Evolutionary conservation across 805 yeast genomes (phyloP).

Genomic region (Starmera amethionina): DNA sequence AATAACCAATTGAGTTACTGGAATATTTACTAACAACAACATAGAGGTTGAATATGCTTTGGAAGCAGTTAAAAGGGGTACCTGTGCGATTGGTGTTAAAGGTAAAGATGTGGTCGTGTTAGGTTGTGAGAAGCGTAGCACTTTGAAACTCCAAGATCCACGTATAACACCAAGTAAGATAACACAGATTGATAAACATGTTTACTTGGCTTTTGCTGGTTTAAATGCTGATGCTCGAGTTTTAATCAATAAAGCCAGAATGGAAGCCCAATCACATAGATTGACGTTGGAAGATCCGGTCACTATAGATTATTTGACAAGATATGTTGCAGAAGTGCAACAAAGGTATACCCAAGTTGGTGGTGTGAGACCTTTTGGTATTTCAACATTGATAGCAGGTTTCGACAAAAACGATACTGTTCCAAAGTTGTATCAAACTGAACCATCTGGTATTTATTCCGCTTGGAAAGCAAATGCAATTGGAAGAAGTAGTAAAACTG

Average conservation of each 20-base stretch:
- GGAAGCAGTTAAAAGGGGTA: slow-evolving; percentile 97
- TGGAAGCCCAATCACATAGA: slow-evolving; percentile 92
- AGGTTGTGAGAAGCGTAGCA: slow-evolving; percentile 95
- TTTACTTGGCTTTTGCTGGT: slow-evolving; percentile 91
- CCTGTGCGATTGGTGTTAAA: slow-evolving; percentile 95
- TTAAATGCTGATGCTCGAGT: slow-evolving; percentile 97
- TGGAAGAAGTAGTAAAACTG: slow-evolving; percentile 91
- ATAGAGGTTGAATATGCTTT: slow-evolving; percentile 90
- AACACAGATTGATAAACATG: slow-evolving; percentile 83
- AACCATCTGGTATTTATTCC: slow-evolving; percentile 93
- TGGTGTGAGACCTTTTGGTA: slow-evolving; percentile 97
- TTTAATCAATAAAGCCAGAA: slow-evolving; percentile 87
- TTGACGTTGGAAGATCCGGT: slow-evolving; percentile 94
- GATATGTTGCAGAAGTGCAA: slow-evolving; percentile 95
- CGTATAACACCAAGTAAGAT: slow-evolving; percentile 93
- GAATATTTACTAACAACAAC: not conserved
- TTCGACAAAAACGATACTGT: slow-evolving; percentile 77
- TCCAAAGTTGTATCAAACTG: slow-evolving; percentile 88
- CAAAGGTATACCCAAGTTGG: slow-evolving; percentile 96
- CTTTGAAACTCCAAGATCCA: slow-evolving; percentile 91
- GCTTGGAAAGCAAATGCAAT: slow-evolving; percentile 98
- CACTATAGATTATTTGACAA: slow-evolving; percentile 81
- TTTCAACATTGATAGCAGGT: slow-evolving; percentile 91
- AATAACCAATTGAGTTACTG: not conserved
- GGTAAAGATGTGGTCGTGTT: slow-evolving; percentile 83